Percentiles rank a stretch among this genome's conserved stretches.
Evolutionary conservation across 768 basidiomycete genomes (phyloP).

Genomic region (Tulasnella sp.): DNA sequence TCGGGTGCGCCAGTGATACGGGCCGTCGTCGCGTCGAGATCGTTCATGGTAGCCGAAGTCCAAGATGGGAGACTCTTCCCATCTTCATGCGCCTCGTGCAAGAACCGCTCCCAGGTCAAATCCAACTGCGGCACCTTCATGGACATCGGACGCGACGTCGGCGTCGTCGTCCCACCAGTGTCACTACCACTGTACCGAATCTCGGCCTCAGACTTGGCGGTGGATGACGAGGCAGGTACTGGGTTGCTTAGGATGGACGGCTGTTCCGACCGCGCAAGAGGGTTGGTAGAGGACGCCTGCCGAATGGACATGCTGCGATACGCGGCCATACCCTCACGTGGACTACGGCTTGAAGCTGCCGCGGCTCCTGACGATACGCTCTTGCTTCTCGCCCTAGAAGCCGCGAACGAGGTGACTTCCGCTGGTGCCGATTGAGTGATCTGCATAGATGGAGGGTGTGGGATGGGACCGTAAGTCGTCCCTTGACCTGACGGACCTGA

Average conservation of each 20-base stretch:
- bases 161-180: no score
- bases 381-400: background rate
- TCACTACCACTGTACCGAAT: background rate
- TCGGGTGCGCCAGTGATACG: background rate
- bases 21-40: background rate
- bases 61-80: background rate
- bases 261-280: no score
- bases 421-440: background rate
- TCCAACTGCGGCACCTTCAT: conserved; percentile 12
- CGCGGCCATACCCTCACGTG: background rate
- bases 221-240: background rate
- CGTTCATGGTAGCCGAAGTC: background rate
- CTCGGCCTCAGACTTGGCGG: background rate
- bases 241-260: background rate
- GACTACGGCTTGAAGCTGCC: background rate
- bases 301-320: no score
- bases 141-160: background rate
- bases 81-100: conserved; percentile 15
- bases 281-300: no score
- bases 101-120: conserved; percentile 12
- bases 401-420: background rate
- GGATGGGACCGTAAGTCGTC: no score
- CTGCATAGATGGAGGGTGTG: background rate
- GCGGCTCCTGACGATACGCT: background rate
- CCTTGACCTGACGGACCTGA: no score